Percentiles rank a stretch among this genome's conserved stretches.
These are phyloP conservation scores for Batrachochytrium dendrobatidis DNA, from an alignment of 371 early-diverging fungal species.

Conservation along the genomic window DNA sequence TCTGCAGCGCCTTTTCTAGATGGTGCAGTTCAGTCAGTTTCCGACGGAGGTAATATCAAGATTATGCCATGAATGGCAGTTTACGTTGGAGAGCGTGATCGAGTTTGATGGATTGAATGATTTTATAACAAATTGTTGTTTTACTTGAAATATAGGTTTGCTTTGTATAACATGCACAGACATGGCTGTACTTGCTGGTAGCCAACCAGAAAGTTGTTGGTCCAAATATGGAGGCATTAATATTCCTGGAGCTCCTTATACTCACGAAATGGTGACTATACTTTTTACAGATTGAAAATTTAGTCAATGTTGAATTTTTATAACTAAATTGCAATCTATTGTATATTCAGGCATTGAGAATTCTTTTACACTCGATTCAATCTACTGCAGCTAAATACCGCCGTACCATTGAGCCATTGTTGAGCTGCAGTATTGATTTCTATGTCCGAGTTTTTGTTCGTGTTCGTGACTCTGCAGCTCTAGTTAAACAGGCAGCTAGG, in stretches of 20 bases:
- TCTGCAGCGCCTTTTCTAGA: slow-evolving; percentile 96
- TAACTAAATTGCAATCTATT: slow-evolving; percentile 3
- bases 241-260: slow-evolving; percentile 59
- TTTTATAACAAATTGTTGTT: no score
- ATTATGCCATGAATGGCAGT: no score
- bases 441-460: slow-evolving; percentile 98
- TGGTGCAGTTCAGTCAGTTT: slow-evolving; percentile 88
- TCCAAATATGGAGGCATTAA: slow-evolving; percentile 95
- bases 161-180: slow-evolving; percentile 99
- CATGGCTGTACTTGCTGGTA: slow-evolving; percentile 91
- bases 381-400: slow-evolving; percentile 84
- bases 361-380: slow-evolving; percentile 80
- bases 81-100: no score
- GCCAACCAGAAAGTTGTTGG: slow-evolving; percentile 87
- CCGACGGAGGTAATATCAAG: slow-evolving; percentile 68
- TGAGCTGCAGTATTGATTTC: slow-evolving; percentile 97
- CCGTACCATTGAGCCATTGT: slow-evolving; percentile 82
- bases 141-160: slow-evolving; percentile 57
- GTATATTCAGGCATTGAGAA: slow-evolving; percentile 65
- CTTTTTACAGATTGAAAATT: slow-evolving; percentile 1
- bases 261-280: slow-evolving; percentile 56
- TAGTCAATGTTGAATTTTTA: no score
- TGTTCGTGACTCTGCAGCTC: slow-evolving; percentile 71
- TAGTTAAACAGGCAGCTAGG: slow-evolving; percentile 71
- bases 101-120: no score